phyloP scores from a whole-genome alignment of 31 red algal genomes.

The Pterothamnion heteromorphum region DNA sequence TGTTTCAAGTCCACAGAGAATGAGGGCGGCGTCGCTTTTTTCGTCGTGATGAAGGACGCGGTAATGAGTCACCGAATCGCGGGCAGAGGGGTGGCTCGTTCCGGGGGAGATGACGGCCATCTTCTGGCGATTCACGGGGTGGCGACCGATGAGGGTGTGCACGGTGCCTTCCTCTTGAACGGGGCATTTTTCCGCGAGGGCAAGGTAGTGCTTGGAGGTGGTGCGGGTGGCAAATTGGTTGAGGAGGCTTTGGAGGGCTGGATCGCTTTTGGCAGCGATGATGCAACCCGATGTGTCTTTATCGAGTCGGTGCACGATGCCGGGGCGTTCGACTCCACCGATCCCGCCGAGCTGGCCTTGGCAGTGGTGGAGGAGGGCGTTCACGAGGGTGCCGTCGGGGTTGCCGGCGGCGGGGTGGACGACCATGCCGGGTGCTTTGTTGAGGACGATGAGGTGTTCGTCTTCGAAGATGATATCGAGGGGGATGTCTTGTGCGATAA shows the following conservation, averaged over 20 bases:
- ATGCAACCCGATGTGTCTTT: constrained; percentile 83
- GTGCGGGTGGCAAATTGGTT: constrained; percentile 55
- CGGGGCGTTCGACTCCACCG: constrained; percentile 21
- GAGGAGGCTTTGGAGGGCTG: constrained; percentile 39
- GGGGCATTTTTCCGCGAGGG: constrained; percentile 61
- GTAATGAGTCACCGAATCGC: constrained; percentile 53
- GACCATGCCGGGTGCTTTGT: constrained; percentile 80
- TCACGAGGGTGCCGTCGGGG: constrained; percentile 78
- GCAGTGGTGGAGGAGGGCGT: constrained; percentile 57
- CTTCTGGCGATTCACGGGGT: constrained; percentile 30
- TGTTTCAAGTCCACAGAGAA: constrained; percentile 60
- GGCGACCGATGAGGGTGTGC: constrained; percentile 49
- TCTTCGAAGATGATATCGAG: constrained; percentile 78
- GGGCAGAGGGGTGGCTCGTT: constrained; percentile 39
- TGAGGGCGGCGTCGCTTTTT: constrained; percentile 42
- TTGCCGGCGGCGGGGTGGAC: constrained; percentile 87
- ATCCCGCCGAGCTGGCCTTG: not conserved
- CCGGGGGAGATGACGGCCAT: constrained; percentile 43
- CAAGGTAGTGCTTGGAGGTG: constrained; percentile 70
- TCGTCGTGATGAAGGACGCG: not conserved
- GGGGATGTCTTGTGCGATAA: constrained; percentile 43
- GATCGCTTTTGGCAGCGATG: constrained; percentile 53
- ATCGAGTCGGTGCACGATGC: constrained; percentile 89
- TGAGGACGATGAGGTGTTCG: constrained; percentile 62
- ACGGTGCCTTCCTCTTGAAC: not conserved